Conservation (phyloP, 768 basidiomycete species). For the Coprinopsis strossmayeri region DNA sequence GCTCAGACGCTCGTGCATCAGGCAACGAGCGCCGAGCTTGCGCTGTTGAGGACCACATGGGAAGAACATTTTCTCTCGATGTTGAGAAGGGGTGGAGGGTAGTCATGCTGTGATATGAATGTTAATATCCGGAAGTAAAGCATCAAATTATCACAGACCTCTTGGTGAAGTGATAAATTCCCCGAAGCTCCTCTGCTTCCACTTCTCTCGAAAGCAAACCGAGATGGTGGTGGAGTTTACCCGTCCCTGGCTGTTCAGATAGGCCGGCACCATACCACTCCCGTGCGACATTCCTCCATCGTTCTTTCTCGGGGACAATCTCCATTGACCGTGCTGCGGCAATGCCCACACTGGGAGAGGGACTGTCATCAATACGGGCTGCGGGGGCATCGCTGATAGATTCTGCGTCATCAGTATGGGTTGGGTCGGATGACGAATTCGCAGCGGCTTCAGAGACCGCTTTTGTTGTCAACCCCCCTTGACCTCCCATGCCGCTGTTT, state of each 20-base stretch:
- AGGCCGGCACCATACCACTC: constrained; percentile 93
- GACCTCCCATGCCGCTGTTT: constrained; percentile 36
- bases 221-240: constrained; percentile 90
- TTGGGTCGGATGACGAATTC: constrained; percentile 13
- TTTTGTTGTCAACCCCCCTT: constrained; percentile 45
- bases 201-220: constrained; percentile 83
- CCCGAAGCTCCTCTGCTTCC: constrained; percentile 74
- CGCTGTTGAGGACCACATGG: constrained; percentile 75
- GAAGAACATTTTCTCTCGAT: constrained; percentile 84
- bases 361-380: constrained; percentile 57
- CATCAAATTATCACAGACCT: constrained; percentile 48
- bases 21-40: constrained; percentile 71
- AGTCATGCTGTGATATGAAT: constrained; percentile 62
- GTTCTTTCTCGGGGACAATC: constrained; percentile 86
- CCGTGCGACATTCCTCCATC: constrained; percentile 82
- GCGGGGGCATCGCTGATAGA: constrained; percentile 44
- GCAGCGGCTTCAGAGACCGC: constrained; percentile 45
- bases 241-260: constrained; percentile 86
- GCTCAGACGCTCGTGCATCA: constrained; percentile 65
- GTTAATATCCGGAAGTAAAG: constrained; percentile 3
- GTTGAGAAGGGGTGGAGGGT: constrained; percentile 82
- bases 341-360: constrained; percentile 75
- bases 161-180: constrained; percentile 91
- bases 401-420: constrained; percentile 23
- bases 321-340: constrained; percentile 78